A percentile compares a stretch with the other conserved stretches of the same genome.
Evolutionary conservation across 2,329 filamentous ascomycete genomes (phyloP).

Genomic region (Verticillium longisporum): DNA sequence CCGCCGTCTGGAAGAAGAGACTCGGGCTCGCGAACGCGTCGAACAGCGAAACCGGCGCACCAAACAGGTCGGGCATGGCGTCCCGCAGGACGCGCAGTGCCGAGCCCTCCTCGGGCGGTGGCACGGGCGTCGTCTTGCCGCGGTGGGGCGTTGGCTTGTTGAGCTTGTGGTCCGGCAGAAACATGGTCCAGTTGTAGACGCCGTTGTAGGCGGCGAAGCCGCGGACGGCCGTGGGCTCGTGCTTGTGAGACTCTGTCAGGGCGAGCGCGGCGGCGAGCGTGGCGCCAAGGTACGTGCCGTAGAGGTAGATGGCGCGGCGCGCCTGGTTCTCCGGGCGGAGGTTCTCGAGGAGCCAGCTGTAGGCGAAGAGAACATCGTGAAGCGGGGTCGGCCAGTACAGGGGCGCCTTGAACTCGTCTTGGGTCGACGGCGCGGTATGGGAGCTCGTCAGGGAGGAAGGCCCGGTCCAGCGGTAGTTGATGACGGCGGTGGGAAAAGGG

Average conservation of each 20-base stretch:
- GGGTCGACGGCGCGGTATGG: slow-evolving; percentile 2
- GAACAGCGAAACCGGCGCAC: slow-evolving; percentile 40
- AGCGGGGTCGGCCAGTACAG: slow-evolving; percentile 49
- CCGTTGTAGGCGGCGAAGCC: slow-evolving; percentile 52
- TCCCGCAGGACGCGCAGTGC: slow-evolving; percentile 29
- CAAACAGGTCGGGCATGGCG: slow-evolving; percentile 37
- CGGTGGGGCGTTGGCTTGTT: slow-evolving; percentile 20
- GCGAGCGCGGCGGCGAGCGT: slow-evolving; percentile 49
- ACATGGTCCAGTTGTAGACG: slow-evolving; percentile 58
- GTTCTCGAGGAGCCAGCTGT: slow-evolving; percentile 42
- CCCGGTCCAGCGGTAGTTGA: slow-evolving; percentile 53
- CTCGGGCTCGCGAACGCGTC: slow-evolving; percentile 53
- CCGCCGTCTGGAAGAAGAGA: slow-evolving; percentile 51
- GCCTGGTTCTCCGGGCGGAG: slow-evolving; percentile 27
- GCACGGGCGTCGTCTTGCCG: slow-evolving; percentile 8
- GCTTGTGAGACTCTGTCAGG: slow-evolving; percentile 44
- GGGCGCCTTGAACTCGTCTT: slow-evolving; percentile 13
- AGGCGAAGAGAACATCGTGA: slow-evolving; percentile 49
- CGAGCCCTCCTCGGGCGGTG: slow-evolving; percentile 21
- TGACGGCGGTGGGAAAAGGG: slow-evolving; percentile 40
- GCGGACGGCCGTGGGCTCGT: slow-evolving; percentile 38
- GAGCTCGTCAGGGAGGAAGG: slow-evolving; percentile 1
- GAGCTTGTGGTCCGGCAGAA: slow-evolving; percentile 45
- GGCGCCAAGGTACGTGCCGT: slow-evolving; percentile 52
- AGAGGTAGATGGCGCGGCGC: slow-evolving; percentile 38